A percentile compares a stretch with the other conserved stretches of the same genome.
phyloP scores from a whole-genome alignment of 345 rosid genomes.

The Noccaea caerulescens region DNA sequence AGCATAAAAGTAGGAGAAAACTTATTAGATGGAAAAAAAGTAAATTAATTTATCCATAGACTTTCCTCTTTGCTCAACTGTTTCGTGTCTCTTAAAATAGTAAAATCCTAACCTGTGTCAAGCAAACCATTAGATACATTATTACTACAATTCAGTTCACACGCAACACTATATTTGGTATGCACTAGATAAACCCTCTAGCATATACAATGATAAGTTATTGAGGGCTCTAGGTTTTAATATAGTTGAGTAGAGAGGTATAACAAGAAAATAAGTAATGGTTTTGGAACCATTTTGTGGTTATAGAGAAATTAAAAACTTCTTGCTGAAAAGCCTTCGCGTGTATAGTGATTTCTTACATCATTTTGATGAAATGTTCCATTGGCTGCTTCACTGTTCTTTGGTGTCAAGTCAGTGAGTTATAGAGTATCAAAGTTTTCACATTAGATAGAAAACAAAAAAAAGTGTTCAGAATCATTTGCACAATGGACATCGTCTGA shows the following conservation, averaged over 20 bases:
- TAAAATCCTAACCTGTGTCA: constrained; percentile 7
- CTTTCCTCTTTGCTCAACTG: constrained; percentile 26
- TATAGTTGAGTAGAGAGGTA: neutral
- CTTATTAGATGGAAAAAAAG: constrained; percentile 9
- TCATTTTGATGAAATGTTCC: constrained; percentile 33
- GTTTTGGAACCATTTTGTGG: constrained; percentile 1
- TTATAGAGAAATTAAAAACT: constrained; percentile 6
- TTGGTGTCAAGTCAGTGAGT: constrained; percentile 30
- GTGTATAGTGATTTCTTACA: constrained; percentile 16
- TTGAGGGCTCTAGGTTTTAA: neutral
- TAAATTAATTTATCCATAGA: constrained; percentile 25
- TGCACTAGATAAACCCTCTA: constrained; percentile 8
- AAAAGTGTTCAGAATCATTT: constrained; percentile 2
- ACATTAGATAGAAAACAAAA: neutral
- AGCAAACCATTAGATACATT: constrained; percentile 24
- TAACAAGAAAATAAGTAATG: no score
- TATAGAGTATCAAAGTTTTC: neutral
- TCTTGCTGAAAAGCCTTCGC: neutral
- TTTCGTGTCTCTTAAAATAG: constrained; percentile 23
- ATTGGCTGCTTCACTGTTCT: constrained; percentile 22
- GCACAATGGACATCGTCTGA: constrained; percentile 12
- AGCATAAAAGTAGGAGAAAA: constrained; percentile 31
- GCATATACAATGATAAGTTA: neutral
- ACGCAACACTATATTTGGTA: constrained; percentile 25
- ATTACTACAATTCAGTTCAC: neutral